Evolutionary conservation across 257 asterid species (phyloP).

Genomic region (Solanum dulcamara): DNA sequence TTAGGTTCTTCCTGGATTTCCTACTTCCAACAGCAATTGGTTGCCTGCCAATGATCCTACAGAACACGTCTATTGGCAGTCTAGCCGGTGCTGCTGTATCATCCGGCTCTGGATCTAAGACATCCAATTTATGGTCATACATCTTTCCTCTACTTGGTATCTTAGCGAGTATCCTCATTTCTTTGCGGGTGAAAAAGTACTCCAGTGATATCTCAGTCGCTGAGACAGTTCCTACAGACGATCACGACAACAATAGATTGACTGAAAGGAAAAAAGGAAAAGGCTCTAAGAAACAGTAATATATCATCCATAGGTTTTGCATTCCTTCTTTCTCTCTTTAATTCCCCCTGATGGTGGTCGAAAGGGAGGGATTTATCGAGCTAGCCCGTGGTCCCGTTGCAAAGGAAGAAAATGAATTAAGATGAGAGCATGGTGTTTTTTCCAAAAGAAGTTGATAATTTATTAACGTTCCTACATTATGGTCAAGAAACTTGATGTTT

Average conservation of each 20-base stretch:
- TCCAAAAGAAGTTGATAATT: not conserved
- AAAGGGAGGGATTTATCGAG: not conserved
- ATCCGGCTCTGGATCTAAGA: conserved; percentile 53
- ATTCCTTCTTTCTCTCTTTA: not conserved
- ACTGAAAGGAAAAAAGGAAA: conserved; percentile 4
- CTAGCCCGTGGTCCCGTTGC: not conserved
- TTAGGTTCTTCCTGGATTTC: conserved; percentile 63
- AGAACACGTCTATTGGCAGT: conserved; percentile 93
- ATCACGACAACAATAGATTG: not conserved
- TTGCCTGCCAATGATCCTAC: conserved; percentile 91
- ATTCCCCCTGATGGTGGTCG: not conserved
- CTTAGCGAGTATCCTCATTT: conserved; percentile 70
- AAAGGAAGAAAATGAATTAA: not conserved
- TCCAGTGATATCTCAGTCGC: conserved; percentile 26
- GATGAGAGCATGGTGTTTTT: not conserved
- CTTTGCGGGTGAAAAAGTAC: conserved; percentile 78
- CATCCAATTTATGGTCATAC: conserved; percentile 56
- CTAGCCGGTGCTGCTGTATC: conserved; percentile 89
- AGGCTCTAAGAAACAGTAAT: conserved; percentile 19
- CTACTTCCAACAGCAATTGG: conserved; percentile 84
- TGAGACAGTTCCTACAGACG: conserved; percentile 12
- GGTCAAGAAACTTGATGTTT: not conserved
- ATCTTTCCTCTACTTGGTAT: conserved; percentile 75
- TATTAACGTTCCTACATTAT: not conserved
- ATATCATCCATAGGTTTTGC: not conserved